Conservation (phyloP, 129 eudicot genomes). For the Lactuca saligna region DNA sequence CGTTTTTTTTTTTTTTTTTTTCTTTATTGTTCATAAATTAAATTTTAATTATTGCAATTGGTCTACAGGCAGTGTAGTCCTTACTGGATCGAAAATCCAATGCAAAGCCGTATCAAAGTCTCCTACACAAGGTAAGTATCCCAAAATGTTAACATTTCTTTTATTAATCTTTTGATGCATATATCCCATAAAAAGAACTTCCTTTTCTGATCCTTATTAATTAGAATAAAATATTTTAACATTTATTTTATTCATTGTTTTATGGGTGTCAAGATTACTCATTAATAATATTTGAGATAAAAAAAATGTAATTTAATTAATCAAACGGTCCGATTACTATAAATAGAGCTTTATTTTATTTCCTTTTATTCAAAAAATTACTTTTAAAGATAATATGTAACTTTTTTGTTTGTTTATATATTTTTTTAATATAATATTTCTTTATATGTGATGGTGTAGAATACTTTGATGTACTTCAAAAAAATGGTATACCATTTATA, state of each 20-base stretch:
- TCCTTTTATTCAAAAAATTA: too few relatives aligned
- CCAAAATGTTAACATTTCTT: not conserved
- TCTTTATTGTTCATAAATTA: not conserved
- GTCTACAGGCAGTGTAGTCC: constrained; percentile 23
- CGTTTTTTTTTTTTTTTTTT: not conserved
- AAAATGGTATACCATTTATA: constrained; percentile 36
- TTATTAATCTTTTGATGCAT: not conserved
- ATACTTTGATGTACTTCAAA: constrained; percentile 35
- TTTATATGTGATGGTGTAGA: constrained; percentile 36
- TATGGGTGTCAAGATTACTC: not conserved
- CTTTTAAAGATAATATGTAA: not conserved
- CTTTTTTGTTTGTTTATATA: not conserved
- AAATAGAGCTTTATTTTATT: too few relatives aligned
- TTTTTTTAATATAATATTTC: too few relatives aligned
- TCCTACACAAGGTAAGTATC: constrained; percentile 45
- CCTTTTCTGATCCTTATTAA: too few relatives aligned
- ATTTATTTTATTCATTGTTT: too few relatives aligned
- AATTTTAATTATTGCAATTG: not conserved
- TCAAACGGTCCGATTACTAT: not conserved
- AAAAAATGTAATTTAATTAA: too few relatives aligned
- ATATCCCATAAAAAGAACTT: too few relatives aligned
- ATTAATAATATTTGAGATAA: too few relatives aligned
- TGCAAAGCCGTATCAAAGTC: constrained; percentile 65
- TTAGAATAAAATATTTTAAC: too few relatives aligned
- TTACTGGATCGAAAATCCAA: constrained; percentile 10